Evolutionary conservation across 768 basidiomycete genomes (phyloP).

Genomic region (Serendipita sp.): DNA sequence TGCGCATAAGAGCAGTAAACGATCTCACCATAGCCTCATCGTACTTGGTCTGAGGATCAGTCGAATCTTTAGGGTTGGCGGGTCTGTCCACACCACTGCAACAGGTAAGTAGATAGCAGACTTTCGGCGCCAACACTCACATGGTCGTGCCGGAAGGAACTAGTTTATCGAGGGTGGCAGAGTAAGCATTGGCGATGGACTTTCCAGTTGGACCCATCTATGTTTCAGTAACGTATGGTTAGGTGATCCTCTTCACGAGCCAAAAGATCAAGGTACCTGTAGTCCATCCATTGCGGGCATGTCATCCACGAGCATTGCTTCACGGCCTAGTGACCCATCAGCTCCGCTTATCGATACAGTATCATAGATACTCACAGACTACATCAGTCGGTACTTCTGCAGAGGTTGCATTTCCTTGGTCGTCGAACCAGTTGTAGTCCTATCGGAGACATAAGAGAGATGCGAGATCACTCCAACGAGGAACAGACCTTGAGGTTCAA

Average conservation of each 20-base stretch:
- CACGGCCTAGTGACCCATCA: too few relatives aligned
- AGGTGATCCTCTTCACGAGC: too few relatives aligned
- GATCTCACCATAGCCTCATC: too few relatives aligned
- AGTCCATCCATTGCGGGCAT: not conserved
- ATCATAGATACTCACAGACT: not conserved
- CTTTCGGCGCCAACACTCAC: too few relatives aligned
- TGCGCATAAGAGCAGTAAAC: too few relatives aligned
- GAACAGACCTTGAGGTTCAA: not conserved
- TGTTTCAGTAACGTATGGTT: too few relatives aligned
- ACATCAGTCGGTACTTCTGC: not conserved
- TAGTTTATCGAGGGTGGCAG: not conserved
- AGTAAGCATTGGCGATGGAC: not conserved
- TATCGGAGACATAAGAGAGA: not conserved
- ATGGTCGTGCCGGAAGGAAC: not conserved
- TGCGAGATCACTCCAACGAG: not conserved
- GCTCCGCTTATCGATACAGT: too few relatives aligned
- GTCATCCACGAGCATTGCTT: not conserved
- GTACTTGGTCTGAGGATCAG: too few relatives aligned
- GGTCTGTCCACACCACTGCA: too few relatives aligned
- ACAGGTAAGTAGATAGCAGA: too few relatives aligned
- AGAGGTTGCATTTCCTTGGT: not conserved
- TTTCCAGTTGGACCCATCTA: not conserved
- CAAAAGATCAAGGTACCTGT: too few relatives aligned
- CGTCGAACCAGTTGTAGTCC: not conserved
- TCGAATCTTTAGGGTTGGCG: too few relatives aligned